Percentiles rank a stretch among this genome's conserved stretches.
Conservation (phyloP, 1,284 basidiomycete species). For the Malassezia sp. region DNA sequence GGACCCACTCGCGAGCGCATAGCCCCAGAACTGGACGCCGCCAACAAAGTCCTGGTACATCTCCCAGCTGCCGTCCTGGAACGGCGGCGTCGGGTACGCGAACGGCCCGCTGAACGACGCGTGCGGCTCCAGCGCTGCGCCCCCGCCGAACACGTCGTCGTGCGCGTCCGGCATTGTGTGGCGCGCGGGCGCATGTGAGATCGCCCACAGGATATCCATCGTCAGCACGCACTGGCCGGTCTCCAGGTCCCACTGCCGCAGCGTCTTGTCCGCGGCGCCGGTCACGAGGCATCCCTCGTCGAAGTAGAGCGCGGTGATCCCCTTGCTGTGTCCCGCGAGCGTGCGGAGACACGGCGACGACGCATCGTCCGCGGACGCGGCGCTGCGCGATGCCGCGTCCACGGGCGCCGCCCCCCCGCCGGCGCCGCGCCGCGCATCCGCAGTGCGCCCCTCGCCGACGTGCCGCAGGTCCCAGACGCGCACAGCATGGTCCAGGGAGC, state of each 20-base stretch:
- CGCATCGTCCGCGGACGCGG: conserved; percentile 48
- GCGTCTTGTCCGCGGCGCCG: conserved; percentile 92
- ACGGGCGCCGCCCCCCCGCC: conserved; percentile 17
- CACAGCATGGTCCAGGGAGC: conserved; percentile 72
- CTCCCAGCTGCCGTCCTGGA: conserved; percentile 76
- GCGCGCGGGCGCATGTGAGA: conserved; percentile 62
- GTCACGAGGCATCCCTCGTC: conserved; percentile 89
- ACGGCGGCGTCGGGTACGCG: conserved; percentile 64
- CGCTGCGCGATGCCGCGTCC: conserved; percentile 48
- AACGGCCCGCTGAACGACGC: conserved; percentile 50
- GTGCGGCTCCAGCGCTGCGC: neutral
- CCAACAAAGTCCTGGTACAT: conserved; percentile 97
- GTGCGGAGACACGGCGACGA: conserved; percentile 59
- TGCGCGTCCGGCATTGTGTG: neutral
- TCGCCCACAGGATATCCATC: conserved; percentile 99
- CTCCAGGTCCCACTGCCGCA: conserved; percentile 92
- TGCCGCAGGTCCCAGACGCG: conserved; percentile 41
- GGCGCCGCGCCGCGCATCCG: conserved; percentile 15
- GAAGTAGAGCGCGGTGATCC: conserved; percentile 84
- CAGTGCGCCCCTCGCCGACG: conserved; percentile 37
- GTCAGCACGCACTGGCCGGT: conserved; percentile 96
- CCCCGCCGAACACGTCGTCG: neutral
- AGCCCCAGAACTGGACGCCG: conserved; percentile 95
- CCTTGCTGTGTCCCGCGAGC: conserved; percentile 81
- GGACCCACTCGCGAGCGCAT: conserved; percentile 88